phyloP scores from a whole-genome alignment of 768 basidiomycete genomes.

The Trametes cubensis region DNA sequence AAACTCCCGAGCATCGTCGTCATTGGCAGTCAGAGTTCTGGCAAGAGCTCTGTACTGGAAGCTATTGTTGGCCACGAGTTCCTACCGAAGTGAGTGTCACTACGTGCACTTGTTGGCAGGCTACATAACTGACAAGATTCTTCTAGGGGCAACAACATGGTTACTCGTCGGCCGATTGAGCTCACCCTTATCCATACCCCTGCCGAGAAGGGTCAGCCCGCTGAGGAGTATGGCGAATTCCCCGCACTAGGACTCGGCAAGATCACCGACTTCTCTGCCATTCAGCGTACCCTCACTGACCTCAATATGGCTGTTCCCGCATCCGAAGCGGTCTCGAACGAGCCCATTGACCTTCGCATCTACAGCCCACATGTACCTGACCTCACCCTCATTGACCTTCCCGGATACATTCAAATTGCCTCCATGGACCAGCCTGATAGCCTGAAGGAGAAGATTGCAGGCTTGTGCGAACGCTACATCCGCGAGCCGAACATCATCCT shows the following conservation, averaged over 20 bases:
- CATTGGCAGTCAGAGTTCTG: slow-evolving; percentile 97
- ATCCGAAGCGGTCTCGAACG: slow-evolving; percentile 88
- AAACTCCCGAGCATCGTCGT: slow-evolving; percentile 98
- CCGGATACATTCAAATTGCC: slow-evolving; percentile 94
- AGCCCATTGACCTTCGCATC: slow-evolving; percentile 96
- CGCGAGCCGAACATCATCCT: slow-evolving; percentile 99
- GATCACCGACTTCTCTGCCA: slow-evolving; percentile 87
- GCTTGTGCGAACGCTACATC: slow-evolving; percentile 94
- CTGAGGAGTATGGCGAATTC: slow-evolving; percentile 91
- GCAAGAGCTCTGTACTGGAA: slow-evolving; percentile 97
- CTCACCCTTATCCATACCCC: slow-evolving; percentile 95
- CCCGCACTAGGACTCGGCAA: slow-evolving; percentile 87
- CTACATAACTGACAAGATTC: slow-evolving; percentile 8
- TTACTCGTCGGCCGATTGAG: slow-evolving; percentile 96
- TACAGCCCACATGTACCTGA: slow-evolving; percentile 96
- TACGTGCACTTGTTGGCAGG: not conserved
- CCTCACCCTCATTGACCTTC: slow-evolving; percentile 95
- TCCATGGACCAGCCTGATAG: slow-evolving; percentile 95
- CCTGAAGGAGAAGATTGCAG: slow-evolving; percentile 89
- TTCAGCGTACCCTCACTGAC: slow-evolving; percentile 92
- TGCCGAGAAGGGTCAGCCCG: slow-evolving; percentile 51
- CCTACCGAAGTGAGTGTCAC: slow-evolving; percentile 84
- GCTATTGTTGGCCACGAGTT: slow-evolving; percentile 98
- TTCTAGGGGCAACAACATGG: slow-evolving; percentile 96
- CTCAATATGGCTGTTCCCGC: slow-evolving; percentile 92